These are phyloP conservation scores for Neolentinus lepideus DNA, from an alignment of 1,284 basidiomycete genomes.

Conservation along the genomic window DNA sequence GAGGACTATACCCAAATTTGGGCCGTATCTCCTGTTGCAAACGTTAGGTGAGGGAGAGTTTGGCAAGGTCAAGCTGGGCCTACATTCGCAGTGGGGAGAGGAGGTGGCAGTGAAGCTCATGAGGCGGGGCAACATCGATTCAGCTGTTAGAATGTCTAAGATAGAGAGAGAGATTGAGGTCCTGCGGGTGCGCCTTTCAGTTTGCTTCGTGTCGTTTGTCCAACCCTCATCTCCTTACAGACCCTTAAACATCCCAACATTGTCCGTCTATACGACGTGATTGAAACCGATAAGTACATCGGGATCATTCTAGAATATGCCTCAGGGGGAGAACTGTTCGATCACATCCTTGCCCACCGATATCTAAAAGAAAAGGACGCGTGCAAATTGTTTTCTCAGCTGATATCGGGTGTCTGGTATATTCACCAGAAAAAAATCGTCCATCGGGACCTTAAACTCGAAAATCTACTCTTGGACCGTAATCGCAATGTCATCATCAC, in stretches of 20 bases:
- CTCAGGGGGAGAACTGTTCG: slow-evolving; percentile 96
- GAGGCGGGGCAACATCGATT: slow-evolving; percentile 88
- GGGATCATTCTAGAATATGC: slow-evolving; percentile 99
- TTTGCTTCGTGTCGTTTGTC: slow-evolving; percentile 6
- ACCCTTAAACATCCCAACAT: slow-evolving; percentile 97
- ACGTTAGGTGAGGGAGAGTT: slow-evolving; percentile 98
- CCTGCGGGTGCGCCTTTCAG: slow-evolving; percentile 61
- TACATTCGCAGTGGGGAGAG: slow-evolving; percentile 93
- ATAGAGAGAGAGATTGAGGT: slow-evolving; percentile 98
- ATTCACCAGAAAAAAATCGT: slow-evolving; percentile 99
- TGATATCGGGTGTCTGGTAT: slow-evolving; percentile 98
- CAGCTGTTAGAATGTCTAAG: slow-evolving; percentile 84
- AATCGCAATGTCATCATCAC: slow-evolving; percentile 99
- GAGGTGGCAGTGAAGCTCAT: slow-evolving; percentile 99
- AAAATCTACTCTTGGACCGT: slow-evolving; percentile 95
- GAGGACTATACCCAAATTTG: slow-evolving; percentile 86
- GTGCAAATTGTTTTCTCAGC: slow-evolving; percentile 94
- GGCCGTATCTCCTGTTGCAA: slow-evolving; percentile 91
- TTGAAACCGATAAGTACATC: slow-evolving; percentile 99
- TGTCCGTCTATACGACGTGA: slow-evolving; percentile 96
- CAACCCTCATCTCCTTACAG: slow-evolving; percentile 32
- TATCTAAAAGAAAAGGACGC: slow-evolving; percentile 96
- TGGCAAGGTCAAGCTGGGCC: slow-evolving; percentile 97
- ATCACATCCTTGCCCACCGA: slow-evolving; percentile 97
- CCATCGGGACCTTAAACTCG: slow-evolving; percentile 98